Conservation (phyloP, 768 basidiomycete genomes). For the Pleurotus cornucopiae region DNA sequence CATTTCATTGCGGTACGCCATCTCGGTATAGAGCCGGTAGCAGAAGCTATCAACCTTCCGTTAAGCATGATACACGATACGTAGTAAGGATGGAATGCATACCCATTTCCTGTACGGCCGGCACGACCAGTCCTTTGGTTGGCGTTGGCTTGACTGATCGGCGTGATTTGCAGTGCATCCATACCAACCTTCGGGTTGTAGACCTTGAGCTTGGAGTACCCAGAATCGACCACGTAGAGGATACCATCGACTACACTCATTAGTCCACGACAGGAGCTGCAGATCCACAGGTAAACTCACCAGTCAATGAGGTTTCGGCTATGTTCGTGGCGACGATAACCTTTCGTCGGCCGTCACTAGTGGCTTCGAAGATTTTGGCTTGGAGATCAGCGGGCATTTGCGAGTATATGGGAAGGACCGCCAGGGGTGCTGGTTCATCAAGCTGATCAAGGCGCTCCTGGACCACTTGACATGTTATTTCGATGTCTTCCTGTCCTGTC, state of each 20-base stretch:
- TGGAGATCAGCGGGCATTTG: constrained; percentile 99
- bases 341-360: constrained; percentile 89
- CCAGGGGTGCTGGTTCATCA: constrained; percentile 83
- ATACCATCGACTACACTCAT: constrained; percentile 83
- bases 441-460: constrained; percentile 88
- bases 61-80: not conserved
- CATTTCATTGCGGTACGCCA: constrained; percentile 93
- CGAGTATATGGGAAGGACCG: constrained; percentile 97
- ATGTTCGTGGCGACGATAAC: constrained; percentile 99
- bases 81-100: constrained; percentile 21
- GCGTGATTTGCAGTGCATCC: constrained; percentile 98
- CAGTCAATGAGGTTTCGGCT: constrained; percentile 95
- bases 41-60: constrained; percentile 59
- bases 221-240: constrained; percentile 92
- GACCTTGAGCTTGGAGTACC: constrained; percentile 96
- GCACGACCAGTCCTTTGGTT: constrained; percentile 95
- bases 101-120: constrained; percentile 95
- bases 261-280: constrained; percentile 12
- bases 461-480: constrained; percentile 92
- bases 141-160: constrained; percentile 98
- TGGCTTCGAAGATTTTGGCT: constrained; percentile 96
- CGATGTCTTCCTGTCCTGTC: constrained; percentile 99
- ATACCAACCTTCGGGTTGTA: constrained; percentile 99
- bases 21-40: constrained; percentile 96
- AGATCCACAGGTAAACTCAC: constrained; percentile 30